Evolutionary conservation across 805 yeast genomes (phyloP).

Genomic region (Pichia sporocuriosa): DNA sequence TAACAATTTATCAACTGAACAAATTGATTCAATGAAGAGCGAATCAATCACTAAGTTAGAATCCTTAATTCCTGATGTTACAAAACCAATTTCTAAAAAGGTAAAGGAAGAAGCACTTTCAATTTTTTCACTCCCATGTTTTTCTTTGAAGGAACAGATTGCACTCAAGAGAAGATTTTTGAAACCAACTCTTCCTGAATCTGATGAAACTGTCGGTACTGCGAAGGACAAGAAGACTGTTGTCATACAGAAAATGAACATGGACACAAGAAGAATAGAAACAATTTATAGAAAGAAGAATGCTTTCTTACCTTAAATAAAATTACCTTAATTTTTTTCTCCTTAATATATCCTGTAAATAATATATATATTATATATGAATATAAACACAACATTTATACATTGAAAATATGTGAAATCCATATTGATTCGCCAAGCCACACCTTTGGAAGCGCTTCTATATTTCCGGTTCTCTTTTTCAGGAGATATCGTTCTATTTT

Average conservation of each 20-base stretch:
- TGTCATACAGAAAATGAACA: slow-evolving; percentile 55
- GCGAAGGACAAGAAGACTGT: slow-evolving; percentile 41
- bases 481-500: too few relatives aligned
- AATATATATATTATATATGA: background rate
- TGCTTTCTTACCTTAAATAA: slow-evolving; percentile 33
- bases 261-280: slow-evolving; percentile 44
- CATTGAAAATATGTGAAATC: too few relatives aligned
- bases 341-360: background rate
- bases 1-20: slow-evolving; percentile 32
- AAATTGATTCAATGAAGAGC: slow-evolving; percentile 22
- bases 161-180: slow-evolving; percentile 42
- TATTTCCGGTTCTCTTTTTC: background rate
- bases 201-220: slow-evolving; percentile 28
- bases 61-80: slow-evolving; percentile 16
- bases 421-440: too few relatives aligned
- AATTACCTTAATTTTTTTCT: too few relatives aligned
- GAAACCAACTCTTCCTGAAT: slow-evolving; percentile 51
- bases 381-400: background rate
- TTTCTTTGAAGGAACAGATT: slow-evolving; percentile 31
- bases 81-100: slow-evolving; percentile 29
- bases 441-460: background rate
- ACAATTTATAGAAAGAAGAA: slow-evolving; percentile 47
- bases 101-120: slow-evolving; percentile 36
- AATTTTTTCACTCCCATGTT: slow-evolving; percentile 37
- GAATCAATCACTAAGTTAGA: slow-evolving; percentile 17